Base-by-base conservation (phyloP, 2,329 filamentous ascomycete species). In the Botrytis deweyae region DNA sequence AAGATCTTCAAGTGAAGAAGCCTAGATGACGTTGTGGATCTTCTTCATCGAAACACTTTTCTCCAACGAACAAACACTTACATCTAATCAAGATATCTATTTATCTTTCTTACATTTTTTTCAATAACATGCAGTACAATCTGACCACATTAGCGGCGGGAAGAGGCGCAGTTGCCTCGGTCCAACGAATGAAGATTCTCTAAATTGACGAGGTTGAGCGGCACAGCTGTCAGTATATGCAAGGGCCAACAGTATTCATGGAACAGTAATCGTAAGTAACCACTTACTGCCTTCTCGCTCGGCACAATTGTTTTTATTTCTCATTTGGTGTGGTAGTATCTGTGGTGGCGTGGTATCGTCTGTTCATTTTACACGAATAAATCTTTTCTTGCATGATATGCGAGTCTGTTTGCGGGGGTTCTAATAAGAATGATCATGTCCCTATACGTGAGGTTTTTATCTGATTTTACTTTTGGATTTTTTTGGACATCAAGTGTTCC, bases 151-250 rank as follows among this genome's bases (percentile, higher is more conserved):
- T 72, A 72, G 64, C 63, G 71, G 64, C 71, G 64, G 33, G 64
- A 72, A 72, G 55, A 72, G 71, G 71, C 64, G 71, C 64, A 72
- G 71, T 69, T 61, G 42, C 52, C 63, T 69, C 71, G 36, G 29
- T 69, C 29, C 40, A 55, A 62, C 52, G 42, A 72, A 69, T 72
- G 33, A 72, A 67, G 49, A 40, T 68, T 49, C 16, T 29, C 18
- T 52, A 22, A 42, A 49, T 68, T 69, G 64, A 69, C 64, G 71
- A 68, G 63, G 64, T 25, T 63, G 25, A 68, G 63, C 52, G 71
- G 71, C 71, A 69, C 64, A 72, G 71, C 25, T 66, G n/a, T 72
- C 61, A 72, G 20, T 36, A 22, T 72, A 49, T 72, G 64, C 55
- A 72, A 72, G 71, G 63, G 63, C 71, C 42, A 69, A 69, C 52